phyloP scores from a whole-genome alignment of 257 asterid genomes.

The Solanum chiquidenum region DNA sequence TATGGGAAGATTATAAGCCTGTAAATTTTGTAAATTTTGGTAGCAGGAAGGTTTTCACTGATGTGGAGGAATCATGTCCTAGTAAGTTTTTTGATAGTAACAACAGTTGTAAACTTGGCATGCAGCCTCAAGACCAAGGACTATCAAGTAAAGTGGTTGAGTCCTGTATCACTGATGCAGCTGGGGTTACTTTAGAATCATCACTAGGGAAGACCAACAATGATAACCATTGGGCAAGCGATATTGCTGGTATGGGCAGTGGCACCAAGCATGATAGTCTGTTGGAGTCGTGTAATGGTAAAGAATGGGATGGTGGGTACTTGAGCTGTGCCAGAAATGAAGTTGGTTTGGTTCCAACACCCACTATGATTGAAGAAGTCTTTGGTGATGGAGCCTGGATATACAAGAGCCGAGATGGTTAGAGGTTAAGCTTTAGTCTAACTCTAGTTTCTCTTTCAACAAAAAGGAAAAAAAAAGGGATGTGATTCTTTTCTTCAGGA shows the following conservation, averaged over 20 bases:
- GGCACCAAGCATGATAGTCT: neutral
- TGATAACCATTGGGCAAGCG: conserved; percentile 5
- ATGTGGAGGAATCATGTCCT: neutral
- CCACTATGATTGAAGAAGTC: conserved; percentile 42
- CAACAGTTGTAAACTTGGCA: neutral
- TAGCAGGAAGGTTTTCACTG: neutral
- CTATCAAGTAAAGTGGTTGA: neutral
- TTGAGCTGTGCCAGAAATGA: conserved; percentile 15
- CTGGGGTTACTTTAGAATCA: neutral
- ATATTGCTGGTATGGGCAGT: neutral
- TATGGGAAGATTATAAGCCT: neutral
- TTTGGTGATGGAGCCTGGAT: conserved; percentile 32
- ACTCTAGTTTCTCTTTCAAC: neutral
- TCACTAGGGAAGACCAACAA: neutral
- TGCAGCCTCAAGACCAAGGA: neutral
- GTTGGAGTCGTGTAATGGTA: conserved; percentile 13
- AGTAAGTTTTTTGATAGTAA: neutral
- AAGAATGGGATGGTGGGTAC: conserved; percentile 33
- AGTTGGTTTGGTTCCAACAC: conserved; percentile 29
- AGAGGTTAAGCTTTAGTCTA: neutral
- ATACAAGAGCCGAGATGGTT: conserved; percentile 12
- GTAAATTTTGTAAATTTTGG: neutral
- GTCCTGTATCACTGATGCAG: neutral
- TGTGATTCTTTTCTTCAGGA: neutral
- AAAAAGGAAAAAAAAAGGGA: neutral